These are phyloP conservation scores for Kalanchoe fedtschenkoi DNA, from an alignment of 164 flowering plant genomes.

Conservation along the genomic window DNA sequence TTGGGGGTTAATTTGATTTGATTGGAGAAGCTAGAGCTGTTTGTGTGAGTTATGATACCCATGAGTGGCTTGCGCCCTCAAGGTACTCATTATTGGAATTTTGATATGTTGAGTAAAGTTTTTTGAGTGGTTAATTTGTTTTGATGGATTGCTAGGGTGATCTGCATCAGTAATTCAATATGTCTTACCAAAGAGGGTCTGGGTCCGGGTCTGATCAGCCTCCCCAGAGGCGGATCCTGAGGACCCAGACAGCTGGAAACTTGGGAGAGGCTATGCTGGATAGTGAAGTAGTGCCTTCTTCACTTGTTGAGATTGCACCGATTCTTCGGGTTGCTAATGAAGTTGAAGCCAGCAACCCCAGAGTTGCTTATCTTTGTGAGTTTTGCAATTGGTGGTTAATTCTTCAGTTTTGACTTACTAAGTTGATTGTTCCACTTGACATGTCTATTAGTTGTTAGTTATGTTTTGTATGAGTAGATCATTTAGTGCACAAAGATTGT, in stretches of 20 bases:
- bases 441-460: not conserved
- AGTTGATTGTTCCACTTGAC: too few species aligned
- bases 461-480: too few species aligned
- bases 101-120: too few species aligned
- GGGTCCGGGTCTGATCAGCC: conserved; percentile 23
- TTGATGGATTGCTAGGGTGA: too few species aligned
- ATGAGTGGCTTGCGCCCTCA: too few species aligned
- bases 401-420: not conserved
- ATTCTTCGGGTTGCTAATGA: conserved; percentile 92
- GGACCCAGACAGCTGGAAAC: conserved; percentile 67
- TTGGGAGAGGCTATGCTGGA: conserved; percentile 56
- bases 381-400: not conserved
- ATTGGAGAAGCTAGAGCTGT: too few species aligned
- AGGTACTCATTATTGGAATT: too few species aligned
- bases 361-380: conserved; percentile 88
- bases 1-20: too few species aligned
- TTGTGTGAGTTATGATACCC: too few species aligned
- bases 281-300: conserved; percentile 80
- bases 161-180: conserved; percentile 3
- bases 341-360: conserved; percentile 52
- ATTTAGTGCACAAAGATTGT: too few species aligned
- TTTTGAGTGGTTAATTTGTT: too few species aligned
- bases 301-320: conserved; percentile 61
- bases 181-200: conserved; percentile 25
- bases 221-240: conserved; percentile 32